Base-by-base conservation (phyloP, 2,329 filamentous ascomycete species). In the Triangularia verruculosa region DNA sequence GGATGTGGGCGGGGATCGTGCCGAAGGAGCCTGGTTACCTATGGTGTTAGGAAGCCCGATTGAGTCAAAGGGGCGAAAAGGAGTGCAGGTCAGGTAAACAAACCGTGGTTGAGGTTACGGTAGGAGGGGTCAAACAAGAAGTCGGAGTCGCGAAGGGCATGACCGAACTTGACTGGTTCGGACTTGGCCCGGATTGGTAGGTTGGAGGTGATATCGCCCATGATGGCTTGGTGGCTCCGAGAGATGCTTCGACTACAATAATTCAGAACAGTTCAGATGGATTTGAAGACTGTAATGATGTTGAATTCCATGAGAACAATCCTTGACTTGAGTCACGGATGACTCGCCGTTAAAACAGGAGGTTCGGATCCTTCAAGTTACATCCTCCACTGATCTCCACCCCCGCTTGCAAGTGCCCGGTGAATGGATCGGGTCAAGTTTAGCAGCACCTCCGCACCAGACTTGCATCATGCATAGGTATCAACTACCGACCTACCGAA, bases 91-190 rank as follows among this genome's bases (percentile, higher is more conserved):
- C n/a, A 25, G 27, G 60, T 22, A 13, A 9, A 66, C 72, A 66
- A 77, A 91, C 90, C 91, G 72, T 96, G 89, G 74, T 96, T 96
- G 60, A 96, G 78, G 72, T 92, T 93, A 59, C 80, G 82, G 74
- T 86, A 92, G n/a, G 80, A 79, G 0, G 85, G 80, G 56, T 87
- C 85, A 64, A 93, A 85, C n/a, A 86, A 76, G 73, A 94, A 95
- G 39, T 90, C 82, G 66, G 65, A n/a, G 4, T 87, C 82, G 63
- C 82, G 80, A 70, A 90, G 67, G 0, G 64, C 61, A 39, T 72
- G 73, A 22, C 78, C 79, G 61, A 78, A 78, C 17, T 54, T 55
- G 25, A 59, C 61, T 13, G 59, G 59, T 7, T 27, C 24, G 20
- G 57, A 59, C 25, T 27, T 54, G 15, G 22, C 15, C 25, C 51